Evolutionary conservation across 495 filamentous ascomycete genomes (phyloP).

Genomic region (Podospora tetraspora): DNA sequence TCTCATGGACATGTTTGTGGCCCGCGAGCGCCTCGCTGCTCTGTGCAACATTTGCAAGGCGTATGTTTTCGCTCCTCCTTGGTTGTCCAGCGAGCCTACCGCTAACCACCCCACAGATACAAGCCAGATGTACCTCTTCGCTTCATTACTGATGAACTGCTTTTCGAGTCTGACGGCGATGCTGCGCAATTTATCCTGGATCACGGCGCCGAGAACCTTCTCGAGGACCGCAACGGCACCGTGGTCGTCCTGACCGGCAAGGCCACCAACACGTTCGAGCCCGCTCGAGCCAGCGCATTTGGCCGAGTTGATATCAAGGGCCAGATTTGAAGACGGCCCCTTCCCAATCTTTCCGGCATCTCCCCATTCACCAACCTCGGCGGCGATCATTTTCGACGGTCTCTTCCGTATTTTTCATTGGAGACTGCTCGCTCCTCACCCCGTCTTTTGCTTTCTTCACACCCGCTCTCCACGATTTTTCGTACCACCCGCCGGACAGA

Average conservation of each 20-base stretch:
- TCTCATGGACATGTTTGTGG: slow-evolving; percentile 98
- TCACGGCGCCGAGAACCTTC: slow-evolving; percentile 64
- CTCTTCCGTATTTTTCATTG: not conserved
- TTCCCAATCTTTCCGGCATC: not conserved
- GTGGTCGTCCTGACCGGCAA: slow-evolving; percentile 73
- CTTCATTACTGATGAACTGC: slow-evolving; percentile 92
- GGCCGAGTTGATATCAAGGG: slow-evolving; percentile 92
- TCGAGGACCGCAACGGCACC: slow-evolving; percentile 68
- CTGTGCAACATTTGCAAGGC: slow-evolving; percentile 86
- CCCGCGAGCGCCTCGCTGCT: slow-evolving; percentile 85
- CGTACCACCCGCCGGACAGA: not conserved
- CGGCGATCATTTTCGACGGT: not conserved
- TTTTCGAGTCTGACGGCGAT: slow-evolving; percentile 88
- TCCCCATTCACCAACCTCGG: not conserved
- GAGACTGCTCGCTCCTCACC: not conserved
- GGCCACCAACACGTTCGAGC: slow-evolving; percentile 67
- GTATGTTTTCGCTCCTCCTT: slow-evolving; percentile 52
- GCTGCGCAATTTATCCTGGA: slow-evolving; percentile 84
- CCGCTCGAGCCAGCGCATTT: slow-evolving; percentile 64
- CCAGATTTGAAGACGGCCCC: slow-evolving; percentile 62
- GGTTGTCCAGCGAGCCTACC: not conserved
- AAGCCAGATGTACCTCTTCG: slow-evolving; percentile 81
- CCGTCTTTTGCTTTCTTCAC: not conserved
- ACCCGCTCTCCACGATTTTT: not conserved
- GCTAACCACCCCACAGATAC: slow-evolving; percentile 60